Evolutionary conservation across 768 basidiomycete genomes (phyloP).

Genomic region (Boletellus ananas): DNA sequence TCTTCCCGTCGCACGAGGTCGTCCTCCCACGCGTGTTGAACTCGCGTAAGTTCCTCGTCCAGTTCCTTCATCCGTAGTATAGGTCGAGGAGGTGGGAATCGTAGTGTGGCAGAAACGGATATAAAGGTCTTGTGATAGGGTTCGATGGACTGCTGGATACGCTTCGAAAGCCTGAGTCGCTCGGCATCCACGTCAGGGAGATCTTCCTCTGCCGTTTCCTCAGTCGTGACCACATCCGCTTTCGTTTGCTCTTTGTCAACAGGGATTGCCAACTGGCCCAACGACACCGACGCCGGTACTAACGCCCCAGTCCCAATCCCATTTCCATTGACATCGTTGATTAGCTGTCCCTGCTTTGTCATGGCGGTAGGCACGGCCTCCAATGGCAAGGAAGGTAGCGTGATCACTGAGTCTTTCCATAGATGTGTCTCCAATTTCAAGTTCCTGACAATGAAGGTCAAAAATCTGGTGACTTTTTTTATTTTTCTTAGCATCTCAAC

Average conservation of each 20-base stretch:
- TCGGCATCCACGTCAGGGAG: slow-evolving; percentile 72
- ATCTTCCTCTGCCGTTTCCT: slow-evolving; percentile 39
- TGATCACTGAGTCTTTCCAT: slow-evolving; percentile 88
- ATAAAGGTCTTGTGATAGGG: slow-evolving; percentile 85
- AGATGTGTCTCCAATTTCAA: slow-evolving; percentile 90
- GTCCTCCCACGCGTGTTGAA: slow-evolving; percentile 82
- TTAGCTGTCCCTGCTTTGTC: slow-evolving; percentile 26
- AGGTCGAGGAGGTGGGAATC: slow-evolving; percentile 90
- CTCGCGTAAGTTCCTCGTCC: slow-evolving; percentile 67
- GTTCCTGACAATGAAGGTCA: slow-evolving; percentile 90
- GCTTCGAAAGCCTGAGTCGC: slow-evolving; percentile 61
- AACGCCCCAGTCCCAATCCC: slow-evolving; percentile 9
- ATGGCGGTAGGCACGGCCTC: slow-evolving; percentile 56
- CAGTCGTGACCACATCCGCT: slow-evolving; percentile 9
- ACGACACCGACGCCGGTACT: slow-evolving; percentile 23
- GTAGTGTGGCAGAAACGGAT: slow-evolving; percentile 88
- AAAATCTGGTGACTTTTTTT: slow-evolving; percentile 90
- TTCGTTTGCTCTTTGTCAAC: slow-evolving; percentile 15
- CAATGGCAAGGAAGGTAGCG: slow-evolving; percentile 59
- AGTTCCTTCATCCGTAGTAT: slow-evolving; percentile 85
- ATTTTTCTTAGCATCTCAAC: slow-evolving; percentile 75
- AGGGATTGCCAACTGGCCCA: slow-evolving; percentile 21
- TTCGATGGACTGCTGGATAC: slow-evolving; percentile 78
- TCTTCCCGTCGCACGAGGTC: slow-evolving; percentile 79
- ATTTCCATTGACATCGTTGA: slow-evolving; percentile 21